Evolutionary conservation across 2,329 filamentous ascomycete species (phyloP), one percentile per base, ranked within the genome.

Genomic region (Hypoxylon sp.): DNA sequence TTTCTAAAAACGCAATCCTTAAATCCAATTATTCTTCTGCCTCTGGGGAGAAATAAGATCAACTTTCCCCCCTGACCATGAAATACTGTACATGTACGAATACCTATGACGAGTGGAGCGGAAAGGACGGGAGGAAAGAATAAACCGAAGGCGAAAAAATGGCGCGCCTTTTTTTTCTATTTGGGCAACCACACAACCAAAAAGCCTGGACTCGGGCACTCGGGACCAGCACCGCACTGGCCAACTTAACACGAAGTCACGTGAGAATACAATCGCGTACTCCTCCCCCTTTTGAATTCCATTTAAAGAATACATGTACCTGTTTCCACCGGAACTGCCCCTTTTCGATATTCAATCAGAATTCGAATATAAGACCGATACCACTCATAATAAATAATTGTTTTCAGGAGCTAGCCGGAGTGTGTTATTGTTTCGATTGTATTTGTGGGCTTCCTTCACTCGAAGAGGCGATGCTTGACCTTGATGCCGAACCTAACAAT

Each of bases 221-320:
- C 46, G 60, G 60, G 60, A 30, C 56, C 17, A 62, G n/a, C 45
- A 19, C 36, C 19, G 45, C 61, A 58, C 48, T 60, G 48, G 14
- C 55, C 62, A 64, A 50, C 56, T 68, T 63, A 70, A 70, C 68
- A 70, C 68, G 68, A 68, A 70, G 32, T 70, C 68, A 70, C 68
- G 65, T 70, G 68, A 10, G 1, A 30, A 55, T 34, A 50, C 17
- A 25, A 21, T 50, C 66, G 53, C 50, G 59, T 52, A 23, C 50
- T 45, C 57, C 28, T 32, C 60, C 41, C 43, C 63, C 30, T 21
- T 46, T 61, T 58, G 50, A 17, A 17, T 5, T 34, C n/a, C n/a
- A n/a, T 21, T 32, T 17, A 4, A 14, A 32, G 25, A 49, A 30
- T 28, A 49, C n/a, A n/a, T 17, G 21, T 11, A 48, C 41, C 17